Evolutionary conservation across 1,139 yeast genomes (phyloP).

Genomic region (Magnusiomyces clavatus): DNA sequence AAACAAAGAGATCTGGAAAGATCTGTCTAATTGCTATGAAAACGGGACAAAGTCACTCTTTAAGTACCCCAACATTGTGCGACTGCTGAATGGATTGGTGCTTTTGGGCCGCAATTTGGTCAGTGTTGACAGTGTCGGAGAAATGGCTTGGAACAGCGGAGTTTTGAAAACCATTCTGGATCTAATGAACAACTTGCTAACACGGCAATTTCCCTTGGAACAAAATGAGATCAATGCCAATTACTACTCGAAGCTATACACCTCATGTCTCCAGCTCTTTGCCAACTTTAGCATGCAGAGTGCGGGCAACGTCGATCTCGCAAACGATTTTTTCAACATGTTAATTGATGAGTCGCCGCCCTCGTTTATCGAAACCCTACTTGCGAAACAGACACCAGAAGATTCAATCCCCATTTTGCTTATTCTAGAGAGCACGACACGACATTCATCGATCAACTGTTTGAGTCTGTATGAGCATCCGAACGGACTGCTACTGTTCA

Average conservation of each 20-base stretch:
- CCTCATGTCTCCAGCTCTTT: constrained; percentile 17
- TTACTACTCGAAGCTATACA: constrained; percentile 13
- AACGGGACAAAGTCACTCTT: constrained; percentile 1
- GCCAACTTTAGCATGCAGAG: constrained; percentile 17
- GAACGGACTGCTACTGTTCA: constrained; percentile 15
- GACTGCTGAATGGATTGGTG: constrained; percentile 18
- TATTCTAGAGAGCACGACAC: constrained; percentile 6
- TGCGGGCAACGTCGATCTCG: background rate
- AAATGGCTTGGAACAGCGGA: constrained; percentile 16
- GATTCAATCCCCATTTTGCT: constrained; percentile 10
- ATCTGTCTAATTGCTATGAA: background rate
- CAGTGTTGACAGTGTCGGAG: constrained; percentile 16
- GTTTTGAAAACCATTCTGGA: constrained; percentile 6
- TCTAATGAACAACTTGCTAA: background rate
- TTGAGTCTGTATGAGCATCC: constrained; percentile 7
- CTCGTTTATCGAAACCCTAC: background rate
- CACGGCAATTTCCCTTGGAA: background rate
- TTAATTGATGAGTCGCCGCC: constrained; percentile 7
- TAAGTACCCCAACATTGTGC: constrained; percentile 5
- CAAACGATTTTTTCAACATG: constrained; percentile 9
- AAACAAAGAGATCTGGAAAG: constrained; percentile 3
- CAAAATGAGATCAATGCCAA: background rate
- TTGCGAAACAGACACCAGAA: constrained; percentile 4
- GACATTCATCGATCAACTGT: constrained; percentile 7
- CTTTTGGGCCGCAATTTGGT: constrained; percentile 22